Percentiles rank a stretch among this genome's conserved stretches.
These are phyloP conservation scores for Gnomoniopsis sp. DNA, from an alignment of 2,329 filamentous ascomycete genomes.

Conservation along the genomic window DNA sequence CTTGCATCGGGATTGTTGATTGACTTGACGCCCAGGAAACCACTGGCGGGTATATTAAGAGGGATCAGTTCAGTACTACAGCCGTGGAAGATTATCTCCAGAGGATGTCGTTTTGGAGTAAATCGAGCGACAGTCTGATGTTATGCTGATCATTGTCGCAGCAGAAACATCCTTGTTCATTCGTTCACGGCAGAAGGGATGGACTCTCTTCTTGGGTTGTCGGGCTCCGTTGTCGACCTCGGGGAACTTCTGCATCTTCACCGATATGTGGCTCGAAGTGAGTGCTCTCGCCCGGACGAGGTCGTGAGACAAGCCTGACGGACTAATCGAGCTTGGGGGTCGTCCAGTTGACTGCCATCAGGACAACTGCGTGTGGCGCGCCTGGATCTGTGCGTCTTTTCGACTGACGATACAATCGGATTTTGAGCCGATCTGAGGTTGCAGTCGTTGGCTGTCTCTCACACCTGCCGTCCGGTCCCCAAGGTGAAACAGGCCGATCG, in stretches of 20 bases:
- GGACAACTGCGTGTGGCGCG: background rate
- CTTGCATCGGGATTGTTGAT: too few species aligned
- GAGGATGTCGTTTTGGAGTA: background rate
- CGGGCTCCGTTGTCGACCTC: too few species aligned
- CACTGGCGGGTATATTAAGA: too few species aligned
- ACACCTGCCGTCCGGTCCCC: background rate
- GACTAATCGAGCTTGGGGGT: background rate
- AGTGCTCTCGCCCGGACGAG: background rate
- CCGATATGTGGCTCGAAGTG: too few species aligned
- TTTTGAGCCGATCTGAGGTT: background rate
- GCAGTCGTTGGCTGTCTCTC: background rate
- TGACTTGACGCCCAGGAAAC: too few species aligned
- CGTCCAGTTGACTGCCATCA: too few species aligned
- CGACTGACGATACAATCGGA: background rate
- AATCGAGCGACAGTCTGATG: background rate
- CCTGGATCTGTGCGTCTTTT: background rate
- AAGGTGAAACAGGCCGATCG: background rate
- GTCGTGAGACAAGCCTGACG: background rate
- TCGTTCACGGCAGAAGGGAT: background rate
- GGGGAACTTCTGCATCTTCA: too few species aligned
- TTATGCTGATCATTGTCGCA: background rate
- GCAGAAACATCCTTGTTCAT: background rate
- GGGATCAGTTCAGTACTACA: too few species aligned
- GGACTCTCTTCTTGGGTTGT: background rate
- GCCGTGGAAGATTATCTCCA: too few species aligned